A percentile compares a stretch with the other conserved stretches of the same genome.
phyloP scores from a whole-genome alignment of 78 protist genomes.

The Blattamonas nauphoetae region DNA sequence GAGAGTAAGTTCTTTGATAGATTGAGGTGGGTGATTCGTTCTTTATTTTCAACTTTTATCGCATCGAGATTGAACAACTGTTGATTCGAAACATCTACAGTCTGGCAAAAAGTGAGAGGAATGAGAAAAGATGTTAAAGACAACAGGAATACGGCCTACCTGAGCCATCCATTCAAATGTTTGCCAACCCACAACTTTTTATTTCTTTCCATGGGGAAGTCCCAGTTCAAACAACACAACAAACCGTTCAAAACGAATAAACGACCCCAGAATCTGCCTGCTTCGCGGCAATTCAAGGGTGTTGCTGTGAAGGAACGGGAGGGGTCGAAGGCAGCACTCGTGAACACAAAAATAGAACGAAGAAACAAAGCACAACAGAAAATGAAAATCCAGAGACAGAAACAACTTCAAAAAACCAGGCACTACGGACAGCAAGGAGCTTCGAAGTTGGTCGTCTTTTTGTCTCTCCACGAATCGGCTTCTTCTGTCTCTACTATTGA shows the following conservation, averaged over 20 bases:
- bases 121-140: too few relatives aligned
- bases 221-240: background rate
- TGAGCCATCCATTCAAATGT: too few relatives aligned
- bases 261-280: background rate
- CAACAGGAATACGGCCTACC: too few relatives aligned
- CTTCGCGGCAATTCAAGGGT: background rate
- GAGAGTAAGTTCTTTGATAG: too few relatives aligned
- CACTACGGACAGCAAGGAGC: background rate
- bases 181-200: too few relatives aligned
- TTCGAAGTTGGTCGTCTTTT: background rate
- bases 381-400: background rate
- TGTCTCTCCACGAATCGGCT: background rate
- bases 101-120: too few relatives aligned
- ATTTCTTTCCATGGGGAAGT: background rate
- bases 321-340: background rate
- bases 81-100: too few relatives aligned
- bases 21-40: too few relatives aligned
- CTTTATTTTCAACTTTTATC: too few relatives aligned
- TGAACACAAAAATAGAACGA: background rate
- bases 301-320: background rate
- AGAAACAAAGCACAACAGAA: background rate
- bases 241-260: background rate
- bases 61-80: too few relatives aligned
- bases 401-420: background rate
- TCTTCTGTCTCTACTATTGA: background rate